A percentile compares a stretch with the other conserved stretches of the same genome.
These are phyloP conservation scores for Ascochyta rabiei DNA, from an alignment of 2,329 filamentous ascomycete genomes.

Conservation along the genomic window DNA sequence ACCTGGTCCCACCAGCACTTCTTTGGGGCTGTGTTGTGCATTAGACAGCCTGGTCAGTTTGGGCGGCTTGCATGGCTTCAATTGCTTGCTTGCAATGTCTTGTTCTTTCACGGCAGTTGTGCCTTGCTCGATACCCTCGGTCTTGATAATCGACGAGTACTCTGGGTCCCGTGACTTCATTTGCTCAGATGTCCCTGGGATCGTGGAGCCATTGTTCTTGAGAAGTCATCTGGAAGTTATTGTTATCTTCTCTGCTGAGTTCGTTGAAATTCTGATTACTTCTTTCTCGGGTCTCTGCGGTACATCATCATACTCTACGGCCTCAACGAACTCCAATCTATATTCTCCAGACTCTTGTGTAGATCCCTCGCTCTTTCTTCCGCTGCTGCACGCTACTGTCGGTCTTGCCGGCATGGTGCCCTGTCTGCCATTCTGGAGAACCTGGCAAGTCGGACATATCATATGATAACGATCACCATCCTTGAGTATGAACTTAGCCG, in stretches of 20 bases:
- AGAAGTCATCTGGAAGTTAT: background rate
- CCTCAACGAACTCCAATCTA: background rate
- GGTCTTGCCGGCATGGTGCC: background rate
- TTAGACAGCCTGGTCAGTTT: background rate
- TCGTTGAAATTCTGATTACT: background rate
- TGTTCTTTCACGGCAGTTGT: conserved; percentile 3
- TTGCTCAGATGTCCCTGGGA: background rate
- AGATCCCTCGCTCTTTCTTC: background rate
- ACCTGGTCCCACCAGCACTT: background rate
- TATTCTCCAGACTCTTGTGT: background rate
- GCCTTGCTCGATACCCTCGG: conserved; percentile 1
- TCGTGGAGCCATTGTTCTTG: background rate
- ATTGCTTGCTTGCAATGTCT: background rate
- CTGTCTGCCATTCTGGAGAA: no score
- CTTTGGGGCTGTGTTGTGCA: background rate
- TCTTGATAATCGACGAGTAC: background rate
- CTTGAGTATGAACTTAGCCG: no score
- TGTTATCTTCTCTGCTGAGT: no score
- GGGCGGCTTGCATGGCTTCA: background rate
- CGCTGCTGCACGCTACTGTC: background rate
- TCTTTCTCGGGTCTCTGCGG: background rate
- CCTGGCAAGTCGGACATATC: no score
- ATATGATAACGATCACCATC: no score
- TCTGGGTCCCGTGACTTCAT: background rate
- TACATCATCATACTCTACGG: background rate